These are phyloP conservation scores for Ascosphaera apis DNA, from an alignment of 2,329 filamentous ascomycete species.

Conservation along the genomic window DNA sequence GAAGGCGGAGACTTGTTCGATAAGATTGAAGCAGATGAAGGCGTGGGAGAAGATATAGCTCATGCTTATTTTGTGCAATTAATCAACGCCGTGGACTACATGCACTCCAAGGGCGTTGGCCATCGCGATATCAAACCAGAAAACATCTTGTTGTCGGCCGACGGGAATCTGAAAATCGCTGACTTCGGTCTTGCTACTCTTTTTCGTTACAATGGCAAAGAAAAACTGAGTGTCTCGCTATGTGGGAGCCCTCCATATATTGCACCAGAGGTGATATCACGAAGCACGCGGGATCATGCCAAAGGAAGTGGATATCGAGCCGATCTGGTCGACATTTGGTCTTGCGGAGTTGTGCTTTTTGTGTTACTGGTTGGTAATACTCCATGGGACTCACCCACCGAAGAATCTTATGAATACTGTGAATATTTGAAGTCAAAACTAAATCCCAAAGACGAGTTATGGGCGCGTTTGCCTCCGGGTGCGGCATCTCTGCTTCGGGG, in stretches of 20 bases:
- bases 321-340: conserved; percentile 84
- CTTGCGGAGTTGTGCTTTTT: conserved; percentile 92
- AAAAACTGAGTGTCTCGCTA: conserved; percentile 65
- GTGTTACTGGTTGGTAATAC: conserved; percentile 90
- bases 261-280: conserved; percentile 61
- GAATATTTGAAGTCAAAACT: conserved; percentile 65
- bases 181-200: conserved; percentile 92
- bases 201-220: conserved; percentile 68
- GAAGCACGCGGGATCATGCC: conserved; percentile 26
- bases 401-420: conserved; percentile 68
- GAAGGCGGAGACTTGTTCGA: conserved; percentile 93
- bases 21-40: conserved; percentile 96
- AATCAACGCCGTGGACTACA: conserved; percentile 72
- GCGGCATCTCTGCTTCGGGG: conserved; percentile 66
- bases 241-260: conserved; percentile 96
- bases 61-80: conserved; percentile 93
- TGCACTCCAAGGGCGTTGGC: conserved; percentile 87
- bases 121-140: conserved; percentile 87
- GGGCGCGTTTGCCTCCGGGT: conserved; percentile 51
- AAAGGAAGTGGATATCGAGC: conserved; percentile 30
- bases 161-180: conserved; percentile 76
- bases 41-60: conserved; percentile 81
- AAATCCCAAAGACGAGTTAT: conserved; percentile 65
- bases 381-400: conserved; percentile 84
- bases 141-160: conserved; percentile 70